These are phyloP conservation scores for Jacaranda mimosifolia DNA, from an alignment of 257 asterid species.

Conservation along the genomic window DNA sequence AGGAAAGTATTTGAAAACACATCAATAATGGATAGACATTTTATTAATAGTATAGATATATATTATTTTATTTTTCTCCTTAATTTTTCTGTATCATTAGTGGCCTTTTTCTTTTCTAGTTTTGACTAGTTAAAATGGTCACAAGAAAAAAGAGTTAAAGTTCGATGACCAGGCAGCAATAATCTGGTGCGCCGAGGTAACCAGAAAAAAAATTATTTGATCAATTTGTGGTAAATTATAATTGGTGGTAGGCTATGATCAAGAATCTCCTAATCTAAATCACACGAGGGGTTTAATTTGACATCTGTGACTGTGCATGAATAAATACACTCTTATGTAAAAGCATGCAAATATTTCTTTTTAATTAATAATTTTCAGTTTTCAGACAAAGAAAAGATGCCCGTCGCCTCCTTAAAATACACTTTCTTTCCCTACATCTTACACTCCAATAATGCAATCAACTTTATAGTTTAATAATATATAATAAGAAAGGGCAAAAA, in stretches of 20 bases:
- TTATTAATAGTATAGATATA: too few relatives aligned
- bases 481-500: not conserved
- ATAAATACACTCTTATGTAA: too few relatives aligned
- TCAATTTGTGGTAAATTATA: too few relatives aligned
- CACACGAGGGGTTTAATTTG: slow-evolving; percentile 25
- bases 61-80: not conserved
- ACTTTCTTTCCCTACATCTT: slow-evolving; percentile 26
- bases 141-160: slow-evolving; percentile 1
- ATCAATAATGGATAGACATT: too few relatives aligned
- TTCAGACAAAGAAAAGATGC: slow-evolving; percentile 31
- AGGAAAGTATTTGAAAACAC: too few relatives aligned
- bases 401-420: slow-evolving; percentile 33
- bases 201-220: not conserved
- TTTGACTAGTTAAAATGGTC: slow-evolving; percentile 29
- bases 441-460: slow-evolving; percentile 51
- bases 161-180: slow-evolving; percentile 1
- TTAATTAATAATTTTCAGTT: not conserved
- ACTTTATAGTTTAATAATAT: slow-evolving; percentile 21
- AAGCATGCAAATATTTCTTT: slow-evolving; percentile 11
- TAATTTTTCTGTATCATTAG: not conserved
- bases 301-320: not conserved
- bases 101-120: not conserved
- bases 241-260: slow-evolving; percentile 32
- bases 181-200: slow-evolving; percentile 31
- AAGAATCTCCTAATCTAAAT: slow-evolving; percentile 21